Evolutionary conservation across 495 filamentous ascomycete genomes (phyloP).

Genomic region (Darksidea phi): DNA sequence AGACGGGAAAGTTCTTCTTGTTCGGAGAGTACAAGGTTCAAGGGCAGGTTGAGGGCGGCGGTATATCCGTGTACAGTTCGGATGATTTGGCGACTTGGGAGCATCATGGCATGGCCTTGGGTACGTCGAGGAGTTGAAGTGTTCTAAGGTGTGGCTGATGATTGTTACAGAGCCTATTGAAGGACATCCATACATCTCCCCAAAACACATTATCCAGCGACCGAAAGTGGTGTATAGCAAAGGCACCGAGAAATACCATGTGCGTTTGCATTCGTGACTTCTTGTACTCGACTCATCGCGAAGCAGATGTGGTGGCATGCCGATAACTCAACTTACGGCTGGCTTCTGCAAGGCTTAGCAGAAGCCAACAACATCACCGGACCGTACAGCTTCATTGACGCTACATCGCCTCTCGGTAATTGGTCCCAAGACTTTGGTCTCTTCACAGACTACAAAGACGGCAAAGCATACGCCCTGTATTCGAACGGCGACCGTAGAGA

Average conservation of each 20-base stretch:
- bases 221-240: conserved; percentile 50
- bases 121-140: not conserved
- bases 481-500: conserved; percentile 48
- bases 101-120: conserved; percentile 45
- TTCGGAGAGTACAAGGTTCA: conserved; percentile 51
- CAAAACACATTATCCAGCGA: conserved; percentile 46
- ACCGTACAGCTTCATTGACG: conserved; percentile 46
- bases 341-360: conserved; percentile 48
- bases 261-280: conserved; percentile 19
- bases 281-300: not conserved
- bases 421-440: conserved; percentile 52
- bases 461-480: conserved; percentile 46
- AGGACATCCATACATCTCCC: conserved; percentile 43
- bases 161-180: conserved; percentile 39
- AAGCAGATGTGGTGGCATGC: conserved; percentile 52
- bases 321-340: conserved; percentile 48
- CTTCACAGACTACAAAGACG: conserved; percentile 49
- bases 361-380: conserved; percentile 44
- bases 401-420: conserved; percentile 48
- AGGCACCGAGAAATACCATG: conserved; percentile 42
- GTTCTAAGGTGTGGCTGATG: not conserved
- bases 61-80: conserved; percentile 48
- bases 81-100: conserved; percentile 48
- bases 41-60: conserved; percentile 47
- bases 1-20: conserved; percentile 46